These are phyloP conservation scores for Zea mays DNA, from an alignment of 176 grass and related monocot genomes.

Conservation along the genomic window Zm-B73-REFERENCE-NAM-5.0 NC_050097.1:241495501-241496000, in stretches of 20 bases:
- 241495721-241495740: constrained; percentile 23
- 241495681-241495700: constrained; percentile 18
- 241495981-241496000: too few species aligned
- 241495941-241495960: background rate
- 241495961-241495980: too few species aligned
- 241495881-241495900: constrained; percentile 24
- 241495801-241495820: too few species aligned
- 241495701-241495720: background rate
- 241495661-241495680: constrained; percentile 34
- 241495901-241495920: constrained; percentile 23
- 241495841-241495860: background rate
- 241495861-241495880: background rate
- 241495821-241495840: background rate
- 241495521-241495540: constrained; percentile 7
- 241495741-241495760: constrained; percentile 47
- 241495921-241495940: background rate
- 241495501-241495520: background rate
- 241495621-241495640: constrained; percentile 31
- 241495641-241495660: constrained; percentile 27
- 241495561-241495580: too few species aligned
- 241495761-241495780: constrained; percentile 46
- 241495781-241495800: too few species aligned
- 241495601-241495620: background rate
- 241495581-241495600: background rate
- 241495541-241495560: background rate